Evolutionary conservation across 2,329 filamentous ascomycete genomes (phyloP).

Genomic region (Hypomyces rosellus): DNA sequence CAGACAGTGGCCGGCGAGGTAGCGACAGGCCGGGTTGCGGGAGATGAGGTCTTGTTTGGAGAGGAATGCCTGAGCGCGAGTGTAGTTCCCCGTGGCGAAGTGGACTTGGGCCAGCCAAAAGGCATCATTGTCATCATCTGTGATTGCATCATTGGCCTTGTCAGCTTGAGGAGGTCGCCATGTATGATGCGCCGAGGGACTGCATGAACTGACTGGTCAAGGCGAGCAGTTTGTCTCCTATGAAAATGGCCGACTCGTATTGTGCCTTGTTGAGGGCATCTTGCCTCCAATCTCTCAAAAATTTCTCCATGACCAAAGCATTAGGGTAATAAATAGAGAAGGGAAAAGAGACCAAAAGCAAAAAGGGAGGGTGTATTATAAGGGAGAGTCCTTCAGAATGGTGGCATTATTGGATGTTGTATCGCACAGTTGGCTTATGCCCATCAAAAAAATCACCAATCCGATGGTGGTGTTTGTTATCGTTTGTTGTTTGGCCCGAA

Average conservation of each 20-base stretch:
- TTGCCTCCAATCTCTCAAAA: conserved; percentile 89
- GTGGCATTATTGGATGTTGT: neutral
- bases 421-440: neutral
- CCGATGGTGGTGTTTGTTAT: neutral
- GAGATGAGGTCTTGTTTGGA: conserved; percentile 74
- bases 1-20: conserved; percentile 88
- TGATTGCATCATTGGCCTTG: neutral
- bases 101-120: conserved; percentile 99
- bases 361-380: neutral
- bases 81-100: conserved; percentile 92
- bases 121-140: conserved; percentile 88
- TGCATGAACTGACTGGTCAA: conserved; percentile 66
- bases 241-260: conserved; percentile 93
- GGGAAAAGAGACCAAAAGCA: neutral
- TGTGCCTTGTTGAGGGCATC: conserved; percentile 94
- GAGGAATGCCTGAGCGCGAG: conserved; percentile 80
- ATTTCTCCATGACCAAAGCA: conserved; percentile 69
- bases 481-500: neutral
- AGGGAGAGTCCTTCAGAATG: neutral
- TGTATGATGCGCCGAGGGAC: neutral
- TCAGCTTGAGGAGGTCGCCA: conserved; percentile 7
- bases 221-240: conserved; percentile 93
- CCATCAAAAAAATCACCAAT: neutral
- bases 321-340: neutral
- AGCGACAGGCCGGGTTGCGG: conserved; percentile 80